Conservation (phyloP, 164 flowering plant genomes). For the Vitis cinerea region DNA sequence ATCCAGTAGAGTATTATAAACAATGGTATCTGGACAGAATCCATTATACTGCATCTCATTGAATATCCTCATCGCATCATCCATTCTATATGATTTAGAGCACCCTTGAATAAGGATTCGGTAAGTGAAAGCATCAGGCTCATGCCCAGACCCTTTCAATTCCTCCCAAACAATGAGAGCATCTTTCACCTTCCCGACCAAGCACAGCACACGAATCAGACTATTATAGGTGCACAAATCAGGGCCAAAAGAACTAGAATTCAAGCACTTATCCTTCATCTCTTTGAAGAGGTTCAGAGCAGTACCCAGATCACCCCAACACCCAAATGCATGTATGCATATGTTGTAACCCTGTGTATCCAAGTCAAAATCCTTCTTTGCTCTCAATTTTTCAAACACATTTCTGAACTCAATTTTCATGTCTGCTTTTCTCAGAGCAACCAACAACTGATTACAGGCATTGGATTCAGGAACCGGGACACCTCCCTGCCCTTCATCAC, state of each 20-base stretch:
- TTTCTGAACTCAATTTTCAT: slow-evolving; percentile 60
- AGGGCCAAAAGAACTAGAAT: slow-evolving; percentile 37
- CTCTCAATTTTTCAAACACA: slow-evolving; percentile 55
- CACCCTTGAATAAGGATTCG: slow-evolving; percentile 80
- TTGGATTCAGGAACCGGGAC: slow-evolving; percentile 29
- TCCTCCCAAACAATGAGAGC: slow-evolving; percentile 79
- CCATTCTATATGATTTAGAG: slow-evolving; percentile 53
- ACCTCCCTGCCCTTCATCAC: not conserved
- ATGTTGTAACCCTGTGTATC: slow-evolving; percentile 80
- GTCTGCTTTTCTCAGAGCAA: slow-evolving; percentile 59
- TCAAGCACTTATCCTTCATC: slow-evolving; percentile 62
- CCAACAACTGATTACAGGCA: slow-evolving; percentile 70
- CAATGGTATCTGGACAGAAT: slow-evolving; percentile 49
- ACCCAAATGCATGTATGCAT: slow-evolving; percentile 89
- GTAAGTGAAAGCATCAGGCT: slow-evolving; percentile 73
- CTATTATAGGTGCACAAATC: slow-evolving; percentile 92
- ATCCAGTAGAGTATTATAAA: slow-evolving; percentile 80
- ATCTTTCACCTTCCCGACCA: slow-evolving; percentile 73
- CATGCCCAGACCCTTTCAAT: slow-evolving; percentile 74
- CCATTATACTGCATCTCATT: slow-evolving; percentile 79
- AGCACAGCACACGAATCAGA: slow-evolving; percentile 66
- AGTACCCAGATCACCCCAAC: slow-evolving; percentile 77
- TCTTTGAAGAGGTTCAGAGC: slow-evolving; percentile 66
- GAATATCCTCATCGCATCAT: slow-evolving; percentile 68
- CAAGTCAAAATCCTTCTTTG: slow-evolving; percentile 37